Evolutionary conservation across 2,329 filamentous ascomycete genomes (phyloP).

Genomic region (Cordyceps sp.): DNA sequence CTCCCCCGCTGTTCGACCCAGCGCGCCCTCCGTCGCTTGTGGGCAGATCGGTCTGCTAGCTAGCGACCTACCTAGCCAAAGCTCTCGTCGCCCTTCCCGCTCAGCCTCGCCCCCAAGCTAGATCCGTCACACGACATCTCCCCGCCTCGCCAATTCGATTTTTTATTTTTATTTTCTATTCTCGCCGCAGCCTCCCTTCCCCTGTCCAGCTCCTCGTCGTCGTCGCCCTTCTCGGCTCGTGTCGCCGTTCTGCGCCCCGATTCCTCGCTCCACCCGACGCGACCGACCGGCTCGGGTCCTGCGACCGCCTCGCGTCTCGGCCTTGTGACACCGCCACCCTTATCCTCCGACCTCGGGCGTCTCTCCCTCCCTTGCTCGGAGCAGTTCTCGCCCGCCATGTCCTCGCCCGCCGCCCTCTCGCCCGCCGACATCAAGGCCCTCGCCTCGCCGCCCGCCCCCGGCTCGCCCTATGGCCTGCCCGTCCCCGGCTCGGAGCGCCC

Average conservation of each 20-base stretch:
- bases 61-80: too few species aligned
- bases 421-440: slow-evolving; percentile 34
- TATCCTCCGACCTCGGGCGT: background rate
- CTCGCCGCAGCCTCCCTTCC: too few species aligned
- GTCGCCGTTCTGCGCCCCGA: background rate
- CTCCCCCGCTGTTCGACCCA: background rate
- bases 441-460: slow-evolving; percentile 48
- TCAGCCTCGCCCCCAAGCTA: too few species aligned
- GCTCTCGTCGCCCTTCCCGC: too few species aligned
- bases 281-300: too few species aligned
- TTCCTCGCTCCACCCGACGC: background rate
- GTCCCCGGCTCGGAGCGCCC: slow-evolving; percentile 59
- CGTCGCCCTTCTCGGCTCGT: background rate
- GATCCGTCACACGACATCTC: too few species aligned
- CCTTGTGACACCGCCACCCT: too few species aligned
- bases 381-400: slow-evolving; percentile 10
- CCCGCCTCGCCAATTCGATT: too few species aligned
- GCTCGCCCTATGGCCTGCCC: slow-evolving; percentile 61
- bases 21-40: too few species aligned
- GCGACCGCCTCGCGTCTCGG: background rate
- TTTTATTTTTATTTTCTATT: too few species aligned
- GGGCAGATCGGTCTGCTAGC: too few species aligned
- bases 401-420: slow-evolving; percentile 20
- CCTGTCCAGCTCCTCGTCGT: too few species aligned
- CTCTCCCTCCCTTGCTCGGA: background rate